phyloP scores from a whole-genome alignment of 1,139 yeast genomes.

The Debaryomycetaceae sp. region DNA sequence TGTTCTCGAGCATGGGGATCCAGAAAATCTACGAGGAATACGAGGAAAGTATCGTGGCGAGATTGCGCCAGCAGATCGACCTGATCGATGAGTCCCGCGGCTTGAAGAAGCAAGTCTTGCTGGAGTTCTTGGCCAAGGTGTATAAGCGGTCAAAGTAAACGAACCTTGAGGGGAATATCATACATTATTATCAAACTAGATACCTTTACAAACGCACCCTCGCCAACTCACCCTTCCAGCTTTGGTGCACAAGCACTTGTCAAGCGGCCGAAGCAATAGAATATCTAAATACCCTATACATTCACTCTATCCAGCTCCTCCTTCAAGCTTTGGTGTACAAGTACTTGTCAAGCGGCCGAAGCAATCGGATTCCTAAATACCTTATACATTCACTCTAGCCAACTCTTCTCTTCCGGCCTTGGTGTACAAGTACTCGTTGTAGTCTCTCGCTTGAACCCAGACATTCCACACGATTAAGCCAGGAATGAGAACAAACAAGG shows the following conservation, averaged over 20 bases:
- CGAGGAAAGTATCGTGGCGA: conserved; percentile 66
- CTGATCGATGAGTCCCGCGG: conserved; percentile 83
- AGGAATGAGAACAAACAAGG: conserved; percentile 70
- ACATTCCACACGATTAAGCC: conserved; percentile 71
- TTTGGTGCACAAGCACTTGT: too few species aligned
- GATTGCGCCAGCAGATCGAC: conserved; percentile 55
- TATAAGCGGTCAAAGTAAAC: conserved; percentile 81
- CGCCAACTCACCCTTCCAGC: too few species aligned
- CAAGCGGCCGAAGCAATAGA: too few species aligned
- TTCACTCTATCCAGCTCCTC: too few species aligned
- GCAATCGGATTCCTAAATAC: too few species aligned
- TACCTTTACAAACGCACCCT: too few species aligned
- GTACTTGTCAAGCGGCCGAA: too few species aligned
- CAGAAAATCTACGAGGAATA: conserved; percentile 64
- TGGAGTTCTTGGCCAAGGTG: conserved; percentile 77
- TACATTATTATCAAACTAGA: too few species aligned
- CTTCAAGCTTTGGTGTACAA: too few species aligned
- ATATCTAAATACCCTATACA: too few species aligned
- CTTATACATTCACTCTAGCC: conserved; percentile 63
- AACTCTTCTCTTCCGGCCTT: conserved; percentile 96
- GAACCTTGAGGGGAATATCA: background rate
- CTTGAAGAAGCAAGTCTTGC: conserved; percentile 75
- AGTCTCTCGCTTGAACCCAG: conserved; percentile 83
- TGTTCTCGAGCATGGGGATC: conserved; percentile 67
- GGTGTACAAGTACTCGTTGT: conserved; percentile 91